phyloP scores from a whole-genome alignment of 1,284 basidiomycete species.

The Irpex sp. region DNA sequence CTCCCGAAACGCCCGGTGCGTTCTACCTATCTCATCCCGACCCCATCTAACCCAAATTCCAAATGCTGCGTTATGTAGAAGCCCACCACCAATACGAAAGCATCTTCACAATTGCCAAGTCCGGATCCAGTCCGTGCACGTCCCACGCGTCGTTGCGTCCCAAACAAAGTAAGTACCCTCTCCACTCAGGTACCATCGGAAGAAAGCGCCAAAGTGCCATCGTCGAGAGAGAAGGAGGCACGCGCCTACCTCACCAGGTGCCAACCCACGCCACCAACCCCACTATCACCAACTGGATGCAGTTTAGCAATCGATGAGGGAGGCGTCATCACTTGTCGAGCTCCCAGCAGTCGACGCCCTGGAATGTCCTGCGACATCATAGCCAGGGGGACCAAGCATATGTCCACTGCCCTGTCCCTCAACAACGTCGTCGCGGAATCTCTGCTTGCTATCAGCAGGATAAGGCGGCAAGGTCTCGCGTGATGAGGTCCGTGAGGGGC shows the following conservation, averaged over 20 bases:
- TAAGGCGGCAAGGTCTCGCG: constrained; percentile 17
- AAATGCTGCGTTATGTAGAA: too few relatives aligned
- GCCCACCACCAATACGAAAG: background rate
- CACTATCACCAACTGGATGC: background rate
- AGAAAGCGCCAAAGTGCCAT: background rate
- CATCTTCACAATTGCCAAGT: background rate
- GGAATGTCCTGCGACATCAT: constrained; percentile 3
- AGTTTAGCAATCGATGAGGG: background rate
- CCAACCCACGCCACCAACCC: background rate
- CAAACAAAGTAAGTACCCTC: background rate
- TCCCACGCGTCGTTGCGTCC: background rate
- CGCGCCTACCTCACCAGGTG: background rate
- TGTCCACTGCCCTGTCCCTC: constrained; percentile 11
- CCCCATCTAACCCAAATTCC: too few relatives aligned
- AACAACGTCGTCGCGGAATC: constrained; percentile 23
- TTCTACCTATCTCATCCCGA: background rate
- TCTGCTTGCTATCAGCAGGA: constrained; percentile 34
- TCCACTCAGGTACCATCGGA: constrained; percentile 1
- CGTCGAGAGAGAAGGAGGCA: background rate
- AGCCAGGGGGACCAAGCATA: constrained; percentile 5
- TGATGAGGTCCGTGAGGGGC: constrained; percentile 5
- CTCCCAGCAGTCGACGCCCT: constrained; percentile 5
- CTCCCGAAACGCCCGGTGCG: background rate
- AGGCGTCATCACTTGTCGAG: background rate
- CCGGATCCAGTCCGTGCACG: background rate